Evolutionary conservation across 371 early-diverging fungal species (phyloP), one percentile per base, ranked within the genome.

Genomic region (Saksenaea oblongispora): DNA sequence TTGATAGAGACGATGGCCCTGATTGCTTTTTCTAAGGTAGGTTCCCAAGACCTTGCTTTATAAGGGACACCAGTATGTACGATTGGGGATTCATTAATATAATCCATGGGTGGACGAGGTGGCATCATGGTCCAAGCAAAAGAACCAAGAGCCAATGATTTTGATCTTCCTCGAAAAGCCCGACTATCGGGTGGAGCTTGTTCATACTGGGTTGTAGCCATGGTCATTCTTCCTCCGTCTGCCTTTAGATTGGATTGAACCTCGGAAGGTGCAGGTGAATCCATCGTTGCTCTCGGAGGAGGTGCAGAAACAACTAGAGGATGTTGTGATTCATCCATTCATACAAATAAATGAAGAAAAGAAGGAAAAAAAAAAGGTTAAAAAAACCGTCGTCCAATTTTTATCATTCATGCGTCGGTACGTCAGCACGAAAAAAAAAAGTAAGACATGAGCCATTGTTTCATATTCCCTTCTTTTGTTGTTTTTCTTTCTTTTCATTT

Each of bases 1-100:
- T 90, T 84, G 63, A 96, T 91, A 22, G 92, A 90, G 13, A 96
- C 92, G 61, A 95, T 92, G 24, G 93, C 84, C 41, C 80, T 83
- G 55, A 92, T 88, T n/a, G 91, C 88, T 24, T 73, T 75, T 70
- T 92, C 89, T 31, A 94, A 70, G 5, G 91, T 92, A 9, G 74
- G 76, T 72, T 92, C 88, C 93, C 95, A 93, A 13, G 84, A 78
- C 28, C 70, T 69, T 4, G 73, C 69, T 53, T 69, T 71, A 55
- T 71, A 81, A 5, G 81, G 81, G 3, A 81, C 72, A 57, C 65
- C 64, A n/a, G 63, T 58, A 31, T 44, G 42, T 27, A 56, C 51
- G 2, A 54, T 36, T 8, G 53, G 59, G 26, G 63, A 53, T 31
- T 53, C 59, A 44, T 58, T 59, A 26, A 57, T 36, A 54, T 62